Evolutionary conservation across 2,329 filamentous ascomycete species (phyloP).

Genomic region (Penicillium janthinellum): DNA sequence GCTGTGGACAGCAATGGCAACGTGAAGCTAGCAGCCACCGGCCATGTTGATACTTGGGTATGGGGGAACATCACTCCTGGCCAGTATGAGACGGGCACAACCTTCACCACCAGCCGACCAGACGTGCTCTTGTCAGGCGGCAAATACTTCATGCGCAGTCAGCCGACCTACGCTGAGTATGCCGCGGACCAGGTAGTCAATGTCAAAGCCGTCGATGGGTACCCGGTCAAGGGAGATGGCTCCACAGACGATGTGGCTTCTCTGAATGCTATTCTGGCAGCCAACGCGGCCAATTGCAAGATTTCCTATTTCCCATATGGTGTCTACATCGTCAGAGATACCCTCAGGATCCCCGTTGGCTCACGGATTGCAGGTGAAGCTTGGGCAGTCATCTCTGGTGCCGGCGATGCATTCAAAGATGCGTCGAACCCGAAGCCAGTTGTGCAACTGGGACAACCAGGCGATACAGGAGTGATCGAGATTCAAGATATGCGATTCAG

Average conservation of each 20-base stretch:
- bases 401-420: conserved; percentile 33
- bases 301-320: conserved; percentile 77
- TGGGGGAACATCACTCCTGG: conserved; percentile 31
- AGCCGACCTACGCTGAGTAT: conserved; percentile 50
- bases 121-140: conserved; percentile 31
- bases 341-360: conserved; percentile 65
- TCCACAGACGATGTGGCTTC: conserved; percentile 6
- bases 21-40: conserved; percentile 15
- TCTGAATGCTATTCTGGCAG: conserved; percentile 24
- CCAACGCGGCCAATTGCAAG: conserved; percentile 24
- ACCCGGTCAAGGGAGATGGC: conserved; percentile 47
- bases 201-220: conserved; percentile 47
- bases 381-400: conserved; percentile 38
- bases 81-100: conserved; percentile 32
- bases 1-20: conserved; percentile 28
- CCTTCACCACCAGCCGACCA: conserved; percentile 32
- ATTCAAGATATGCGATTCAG: conserved; percentile 41
- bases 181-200: conserved; percentile 48
- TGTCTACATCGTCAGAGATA: conserved; percentile 69
- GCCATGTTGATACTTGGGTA: conserved; percentile 29
- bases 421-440: conserved; percentile 25
- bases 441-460: conserved; percentile 33
- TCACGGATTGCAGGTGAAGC: conserved; percentile 63
- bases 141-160: conserved; percentile 45
- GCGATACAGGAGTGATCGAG: conserved; percentile 39